Evolutionary conservation across 75 land plant species (phyloP), one percentile per base, ranked within the genome.

Genomic region (Pinus albicaulis): DNA sequence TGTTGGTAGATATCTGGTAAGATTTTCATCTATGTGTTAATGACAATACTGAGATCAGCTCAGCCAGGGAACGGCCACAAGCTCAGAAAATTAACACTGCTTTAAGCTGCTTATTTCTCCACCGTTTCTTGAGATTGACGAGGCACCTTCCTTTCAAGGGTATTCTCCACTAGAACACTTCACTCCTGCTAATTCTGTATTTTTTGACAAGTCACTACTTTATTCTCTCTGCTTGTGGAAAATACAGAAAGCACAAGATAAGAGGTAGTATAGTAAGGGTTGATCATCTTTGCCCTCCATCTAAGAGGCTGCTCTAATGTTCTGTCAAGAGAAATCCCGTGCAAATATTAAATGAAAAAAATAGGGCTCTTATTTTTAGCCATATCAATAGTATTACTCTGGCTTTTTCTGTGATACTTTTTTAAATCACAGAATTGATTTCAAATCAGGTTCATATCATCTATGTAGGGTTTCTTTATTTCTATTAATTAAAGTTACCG

Each of bases 301-400:
- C 34, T 55, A 24, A 53, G 31, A 72, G 7, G 74, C n/a, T 72
- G 19, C 53, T 68, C 71, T 38, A 68, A 68, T 72, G 61, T 53
- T 53, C 57, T 55, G 57, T 55, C 74, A 23, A 53, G 53, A 41
- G 34, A 44, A 55, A 71, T 52, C 73, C 61, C 55, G 5, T 71
- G 52, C 73, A 71, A 52, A 25, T 48, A 52, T 55, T n/a, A 72
- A 72, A 55, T 55, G 56, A 53, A 16, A 72, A 72, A 55, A 55
- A 72, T 55, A 72, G 57, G 74, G 74, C 74, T 72, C 57, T 55
- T 55, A 72, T 72, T 72, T 72, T 72, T 22, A 72, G 74, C 74
- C 74, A 53, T 55, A 72, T 72, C 25, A 55, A 53, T 53, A 55
- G 36, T 24, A 52, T 53, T 53, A 55, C 56, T 72, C 25, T 25